These are phyloP conservation scores for Miamiensis avidus DNA, from an alignment of 169 alveolate species.

Conservation along the genomic window DNA sequence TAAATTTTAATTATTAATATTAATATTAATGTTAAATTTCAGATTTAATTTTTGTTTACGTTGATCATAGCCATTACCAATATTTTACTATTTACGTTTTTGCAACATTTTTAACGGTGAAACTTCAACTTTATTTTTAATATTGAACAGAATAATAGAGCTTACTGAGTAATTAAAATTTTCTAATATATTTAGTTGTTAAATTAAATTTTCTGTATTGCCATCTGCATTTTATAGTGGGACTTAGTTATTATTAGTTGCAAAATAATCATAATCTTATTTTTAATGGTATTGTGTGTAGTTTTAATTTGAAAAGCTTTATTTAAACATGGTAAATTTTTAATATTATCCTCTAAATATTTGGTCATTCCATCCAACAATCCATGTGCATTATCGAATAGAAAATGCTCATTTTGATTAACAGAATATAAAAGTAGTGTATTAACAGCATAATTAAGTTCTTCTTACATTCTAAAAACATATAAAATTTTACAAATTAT, in stretches of 20 bases:
- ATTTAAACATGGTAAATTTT: background rate
- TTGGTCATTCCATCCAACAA: background rate
- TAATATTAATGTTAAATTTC: constrained; percentile 36
- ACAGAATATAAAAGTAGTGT: background rate
- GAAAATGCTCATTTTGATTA: background rate
- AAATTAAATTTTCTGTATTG: too few species aligned
- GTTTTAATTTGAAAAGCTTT: too few species aligned
- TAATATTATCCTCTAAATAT: background rate
- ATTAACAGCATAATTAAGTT: background rate
- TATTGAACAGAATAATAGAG: background rate
- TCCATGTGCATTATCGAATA: background rate
- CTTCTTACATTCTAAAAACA: background rate
- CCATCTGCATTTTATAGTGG: too few species aligned
- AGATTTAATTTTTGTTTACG: constrained; percentile 48
- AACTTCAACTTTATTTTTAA: constrained; percentile 4
- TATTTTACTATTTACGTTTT: constrained; percentile 2
- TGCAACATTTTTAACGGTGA: constrained; percentile 8
- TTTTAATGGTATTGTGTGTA: too few species aligned
- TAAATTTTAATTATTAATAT: constrained; percentile 9
- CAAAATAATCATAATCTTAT: too few species aligned
- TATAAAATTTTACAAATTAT: too few species aligned
- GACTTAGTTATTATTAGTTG: too few species aligned
- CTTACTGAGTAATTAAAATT: constrained; percentile 19
- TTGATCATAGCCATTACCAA: constrained; percentile 57
- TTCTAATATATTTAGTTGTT: constrained; percentile 2